Percentiles rank a stretch among this genome's conserved stretches.
phyloP scores from a whole-genome alignment of 164 flowering plant species.

The Aristolochia contorta region DNA sequence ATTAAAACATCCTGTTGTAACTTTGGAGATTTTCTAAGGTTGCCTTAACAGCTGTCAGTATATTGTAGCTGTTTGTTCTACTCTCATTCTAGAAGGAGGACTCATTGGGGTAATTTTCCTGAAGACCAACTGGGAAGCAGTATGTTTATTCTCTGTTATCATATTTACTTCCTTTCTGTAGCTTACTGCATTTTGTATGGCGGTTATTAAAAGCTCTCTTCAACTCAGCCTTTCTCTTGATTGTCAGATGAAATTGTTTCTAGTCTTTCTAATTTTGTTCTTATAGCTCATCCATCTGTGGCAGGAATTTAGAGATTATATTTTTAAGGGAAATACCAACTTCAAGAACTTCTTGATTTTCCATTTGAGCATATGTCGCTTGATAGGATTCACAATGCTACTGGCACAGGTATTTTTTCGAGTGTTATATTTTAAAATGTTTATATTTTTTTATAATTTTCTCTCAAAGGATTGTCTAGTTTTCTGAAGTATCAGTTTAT shows the following conservation, averaged over 20 bases:
- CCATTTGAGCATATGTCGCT: conserved; percentile 29
- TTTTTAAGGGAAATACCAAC: conserved; percentile 11
- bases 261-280: neutral
- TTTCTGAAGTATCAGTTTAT: no score
- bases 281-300: neutral
- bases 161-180: neutral
- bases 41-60: conserved; percentile 33
- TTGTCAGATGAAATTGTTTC: neutral
- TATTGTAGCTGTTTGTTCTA: conserved; percentile 17
- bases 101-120: conserved; percentile 27
- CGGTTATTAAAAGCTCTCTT: neutral
- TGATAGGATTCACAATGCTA: conserved; percentile 14
- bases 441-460: no score
- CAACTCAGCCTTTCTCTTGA: neutral
- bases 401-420: conserved; percentile 32
- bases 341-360: conserved; percentile 19
- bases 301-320: conserved; percentile 20
- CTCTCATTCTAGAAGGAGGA: conserved; percentile 24
- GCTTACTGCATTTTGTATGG: neutral
- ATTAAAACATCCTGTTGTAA: neutral
- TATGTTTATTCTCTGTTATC: conserved; percentile 10
- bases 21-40: neutral
- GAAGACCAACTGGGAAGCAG: conserved; percentile 30
- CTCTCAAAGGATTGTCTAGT: no score
- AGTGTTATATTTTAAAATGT: no score